Percentiles rank a stretch among this genome's conserved stretches.
phyloP scores from a whole-genome alignment of 2,329 filamentous ascomycete species.

The Colletotrichum theobromicola region DNA sequence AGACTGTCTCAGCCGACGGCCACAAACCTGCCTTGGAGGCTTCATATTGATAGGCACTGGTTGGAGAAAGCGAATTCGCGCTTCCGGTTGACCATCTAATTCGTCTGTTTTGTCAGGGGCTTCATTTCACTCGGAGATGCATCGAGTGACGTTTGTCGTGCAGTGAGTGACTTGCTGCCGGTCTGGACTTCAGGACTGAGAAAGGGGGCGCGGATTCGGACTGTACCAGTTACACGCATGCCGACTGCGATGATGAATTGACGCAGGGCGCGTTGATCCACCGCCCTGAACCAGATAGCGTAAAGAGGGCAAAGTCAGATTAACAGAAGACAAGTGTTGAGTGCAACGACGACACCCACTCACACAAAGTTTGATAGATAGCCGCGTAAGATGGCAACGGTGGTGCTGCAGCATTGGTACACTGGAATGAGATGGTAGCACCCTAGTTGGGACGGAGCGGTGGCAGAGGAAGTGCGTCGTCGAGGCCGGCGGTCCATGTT shows the following conservation, averaged over 20 bases:
- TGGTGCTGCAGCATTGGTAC: not conserved
- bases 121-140: constrained; percentile 1
- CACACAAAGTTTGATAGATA: not conserved
- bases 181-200: not conserved
- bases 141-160: not conserved
- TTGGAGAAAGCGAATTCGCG: not conserved
- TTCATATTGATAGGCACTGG: not conserved
- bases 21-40: not conserved
- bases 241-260: not conserved
- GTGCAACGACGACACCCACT: not conserved
- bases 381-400: not conserved
- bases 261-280: not conserved
- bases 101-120: not conserved
- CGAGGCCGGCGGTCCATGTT: not conserved
- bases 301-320: not conserved
- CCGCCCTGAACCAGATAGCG: not conserved
- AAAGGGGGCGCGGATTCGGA: not conserved
- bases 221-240: not conserved
- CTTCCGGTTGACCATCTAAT: not conserved
- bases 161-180: not conserved
- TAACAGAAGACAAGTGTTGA: not conserved
- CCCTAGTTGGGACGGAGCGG: not conserved
- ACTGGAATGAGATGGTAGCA: not conserved
- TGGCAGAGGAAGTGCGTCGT: not conserved
- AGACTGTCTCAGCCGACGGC: not conserved